Conservation (phyloP, 257 asterid genomes). For the Nicotiana noctiflora region DNA sequence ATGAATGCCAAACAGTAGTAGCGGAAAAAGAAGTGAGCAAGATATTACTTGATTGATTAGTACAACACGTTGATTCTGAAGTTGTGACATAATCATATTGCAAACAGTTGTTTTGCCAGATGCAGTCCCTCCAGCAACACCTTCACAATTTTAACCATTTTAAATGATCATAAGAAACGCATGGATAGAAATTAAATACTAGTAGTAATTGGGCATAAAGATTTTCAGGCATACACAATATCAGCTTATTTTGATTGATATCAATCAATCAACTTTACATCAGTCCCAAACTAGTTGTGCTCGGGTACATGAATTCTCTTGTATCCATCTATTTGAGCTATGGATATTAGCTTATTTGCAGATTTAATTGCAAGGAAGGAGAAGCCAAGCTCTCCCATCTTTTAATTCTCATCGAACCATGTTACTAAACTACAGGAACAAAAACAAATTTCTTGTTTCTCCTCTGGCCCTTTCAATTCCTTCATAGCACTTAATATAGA, state of each 20-base stretch:
- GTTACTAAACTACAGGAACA: neutral
- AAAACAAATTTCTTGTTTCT: neutral
- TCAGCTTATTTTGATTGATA: neutral
- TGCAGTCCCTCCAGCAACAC: slow-evolving; percentile 99
- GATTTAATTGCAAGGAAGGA: neutral
- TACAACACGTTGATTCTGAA: slow-evolving; percentile 88
- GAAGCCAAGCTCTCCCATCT: neutral
- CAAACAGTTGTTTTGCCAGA: slow-evolving; percentile 96
- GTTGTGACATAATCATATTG: slow-evolving; percentile 70
- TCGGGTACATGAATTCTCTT: neutral
- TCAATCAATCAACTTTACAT: neutral
- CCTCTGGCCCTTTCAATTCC: neutral
- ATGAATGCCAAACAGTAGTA: neutral
- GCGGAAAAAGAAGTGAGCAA: neutral
- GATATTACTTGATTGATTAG: slow-evolving; percentile 66
- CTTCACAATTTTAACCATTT: slow-evolving; percentile 24
- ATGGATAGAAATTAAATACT: neutral
- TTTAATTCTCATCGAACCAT: neutral
- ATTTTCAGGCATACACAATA: neutral
- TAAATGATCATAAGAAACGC: neutral
- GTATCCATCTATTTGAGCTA: neutral
- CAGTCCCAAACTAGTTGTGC: neutral
- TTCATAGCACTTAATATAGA: neutral
- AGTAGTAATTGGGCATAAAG: neutral
- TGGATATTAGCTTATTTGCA: neutral